Evolutionary conservation across 768 basidiomycete genomes (phyloP).

Genomic region (Mycena floridula): DNA sequence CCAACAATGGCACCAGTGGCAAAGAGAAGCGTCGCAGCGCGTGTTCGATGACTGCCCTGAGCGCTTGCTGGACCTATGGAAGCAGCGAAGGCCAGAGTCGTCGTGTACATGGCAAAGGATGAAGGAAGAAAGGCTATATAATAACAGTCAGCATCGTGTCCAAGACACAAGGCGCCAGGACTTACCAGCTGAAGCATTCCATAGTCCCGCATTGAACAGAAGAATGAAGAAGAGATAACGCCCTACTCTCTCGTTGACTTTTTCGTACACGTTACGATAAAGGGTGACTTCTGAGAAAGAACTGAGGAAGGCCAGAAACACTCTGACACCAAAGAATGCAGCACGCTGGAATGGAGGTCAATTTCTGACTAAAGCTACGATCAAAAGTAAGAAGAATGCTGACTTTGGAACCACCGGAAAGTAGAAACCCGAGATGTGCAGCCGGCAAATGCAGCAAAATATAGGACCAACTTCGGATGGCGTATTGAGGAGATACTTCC

Average conservation of each 20-base stretch:
- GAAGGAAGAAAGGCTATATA: slow-evolving; percentile 85
- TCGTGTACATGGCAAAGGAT: slow-evolving; percentile 90
- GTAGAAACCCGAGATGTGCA: background rate
- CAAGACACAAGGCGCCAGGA: slow-evolving; percentile 3
- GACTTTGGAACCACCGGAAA: background rate
- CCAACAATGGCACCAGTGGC: slow-evolving; percentile 84
- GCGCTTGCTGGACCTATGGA: slow-evolving; percentile 53
- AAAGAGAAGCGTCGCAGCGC: slow-evolving; percentile 63
- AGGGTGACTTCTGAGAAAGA: slow-evolving; percentile 76
- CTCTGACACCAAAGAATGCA: slow-evolving; percentile 85
- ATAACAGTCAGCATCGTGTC: slow-evolving; percentile 7
- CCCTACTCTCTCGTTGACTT: slow-evolving; percentile 83
- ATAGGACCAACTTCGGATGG: slow-evolving; percentile 96
- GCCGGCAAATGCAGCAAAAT: slow-evolving; percentile 75
- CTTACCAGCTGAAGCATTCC: slow-evolving; percentile 81
- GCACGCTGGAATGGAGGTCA: slow-evolving; percentile 48
- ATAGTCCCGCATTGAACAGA: slow-evolving; percentile 88
- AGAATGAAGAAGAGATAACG: slow-evolving; percentile 91
- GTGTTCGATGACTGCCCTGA: slow-evolving; percentile 47
- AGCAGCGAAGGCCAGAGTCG: slow-evolving; percentile 71
- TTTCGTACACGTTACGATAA: slow-evolving; percentile 74
- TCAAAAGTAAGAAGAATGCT: too few relatives aligned
- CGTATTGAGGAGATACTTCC: slow-evolving; percentile 88
- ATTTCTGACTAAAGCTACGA: background rate
- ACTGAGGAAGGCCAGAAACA: slow-evolving; percentile 67